These are phyloP conservation scores for Monosporascus sp. DNA, from an alignment of 2,329 filamentous ascomycete species.

Conservation along the genomic window DNA sequence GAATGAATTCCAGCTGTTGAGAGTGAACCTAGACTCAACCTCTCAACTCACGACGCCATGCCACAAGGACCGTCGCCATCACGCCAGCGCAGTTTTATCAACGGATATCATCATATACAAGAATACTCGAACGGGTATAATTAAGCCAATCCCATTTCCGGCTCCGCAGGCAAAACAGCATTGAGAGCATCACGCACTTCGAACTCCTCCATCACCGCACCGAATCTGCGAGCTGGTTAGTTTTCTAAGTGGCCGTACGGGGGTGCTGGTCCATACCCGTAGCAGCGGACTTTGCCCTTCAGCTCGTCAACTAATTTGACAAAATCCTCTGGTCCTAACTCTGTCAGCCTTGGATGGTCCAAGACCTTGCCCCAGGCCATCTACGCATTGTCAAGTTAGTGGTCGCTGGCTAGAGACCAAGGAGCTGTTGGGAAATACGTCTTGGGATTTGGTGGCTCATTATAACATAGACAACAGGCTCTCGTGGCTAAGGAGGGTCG, in stretches of 20 bases:
- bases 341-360: conserved; percentile 61
- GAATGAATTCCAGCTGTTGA: background rate
- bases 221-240: conserved; percentile 41
- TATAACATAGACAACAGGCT: too few relatives aligned
- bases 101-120: too few relatives aligned
- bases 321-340: conserved; percentile 65
- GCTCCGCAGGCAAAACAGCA: conserved; percentile 59
- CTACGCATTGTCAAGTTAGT: background rate
- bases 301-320: conserved; percentile 68
- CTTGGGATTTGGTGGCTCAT: background rate
- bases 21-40: background rate
- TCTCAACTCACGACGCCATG: background rate
- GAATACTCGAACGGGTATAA: background rate
- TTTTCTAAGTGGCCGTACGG: background rate
- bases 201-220: conserved; percentile 60
- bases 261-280: conserved; percentile 61
- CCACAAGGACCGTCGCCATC: background rate
- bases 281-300: conserved; percentile 78
- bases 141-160: conserved; percentile 25
- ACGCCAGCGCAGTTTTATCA: background rate
- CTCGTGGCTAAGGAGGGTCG: background rate
- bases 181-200: conserved; percentile 75
- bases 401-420: too few relatives aligned
- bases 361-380: conserved; percentile 89
- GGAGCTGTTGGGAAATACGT: background rate